These are phyloP conservation scores for Asterochloris erici DNA, from an alignment of 139 green algal species.

Conservation along the genomic window DNA sequence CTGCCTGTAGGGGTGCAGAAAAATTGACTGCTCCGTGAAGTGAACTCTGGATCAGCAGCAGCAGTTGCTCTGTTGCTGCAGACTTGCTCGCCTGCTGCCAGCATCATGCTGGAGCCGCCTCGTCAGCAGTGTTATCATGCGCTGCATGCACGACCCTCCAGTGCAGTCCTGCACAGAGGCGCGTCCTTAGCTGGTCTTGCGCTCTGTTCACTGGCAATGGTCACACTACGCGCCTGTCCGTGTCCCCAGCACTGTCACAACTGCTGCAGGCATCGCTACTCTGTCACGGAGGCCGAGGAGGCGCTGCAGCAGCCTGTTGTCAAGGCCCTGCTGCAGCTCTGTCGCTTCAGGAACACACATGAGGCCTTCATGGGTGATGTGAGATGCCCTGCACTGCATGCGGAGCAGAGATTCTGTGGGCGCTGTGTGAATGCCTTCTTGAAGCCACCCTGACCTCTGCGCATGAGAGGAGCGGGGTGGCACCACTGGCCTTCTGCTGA, in stretches of 20 bases:
- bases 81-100: no score
- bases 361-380: conserved; percentile 39
- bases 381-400: not conserved
- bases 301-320: conserved; percentile 45
- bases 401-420: no score
- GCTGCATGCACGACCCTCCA: no score
- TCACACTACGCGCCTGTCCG: not conserved
- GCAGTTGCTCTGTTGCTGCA: no score
- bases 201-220: not conserved
- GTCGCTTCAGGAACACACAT: conserved; percentile 45
- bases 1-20: no score
- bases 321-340: conserved; percentile 52
- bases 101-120: no score
- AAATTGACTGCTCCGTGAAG: no score
- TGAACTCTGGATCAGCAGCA: no score
- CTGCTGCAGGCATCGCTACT: conserved; percentile 51
- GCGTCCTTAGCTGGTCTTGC: not conserved
- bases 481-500: not conserved
- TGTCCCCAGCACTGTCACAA: not conserved
- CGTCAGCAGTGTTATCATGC: no score
- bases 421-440: not conserved
- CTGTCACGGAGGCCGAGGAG: conserved; percentile 34
- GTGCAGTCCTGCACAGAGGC: not conserved
- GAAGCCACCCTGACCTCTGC: not conserved
- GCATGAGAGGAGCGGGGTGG: not conserved